A percentile compares a stretch with the other conserved stretches of the same genome.
Evolutionary conservation across 345 rosid genomes (phyloP).

Genomic region (Sisymbrium altissimum): DNA sequence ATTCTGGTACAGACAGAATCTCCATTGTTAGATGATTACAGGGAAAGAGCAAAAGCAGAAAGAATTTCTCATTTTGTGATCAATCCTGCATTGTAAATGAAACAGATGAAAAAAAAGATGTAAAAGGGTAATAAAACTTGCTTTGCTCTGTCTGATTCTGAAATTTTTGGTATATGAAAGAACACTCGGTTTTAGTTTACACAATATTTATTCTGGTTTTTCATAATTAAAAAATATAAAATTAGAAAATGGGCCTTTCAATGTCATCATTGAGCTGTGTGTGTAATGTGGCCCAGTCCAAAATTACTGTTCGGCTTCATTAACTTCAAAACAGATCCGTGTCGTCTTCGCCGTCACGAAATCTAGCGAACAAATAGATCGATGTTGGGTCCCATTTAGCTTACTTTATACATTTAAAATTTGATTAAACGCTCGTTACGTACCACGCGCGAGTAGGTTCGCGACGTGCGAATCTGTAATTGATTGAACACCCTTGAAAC

Average conservation of each 20-base stretch:
- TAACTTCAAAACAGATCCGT: not conserved
- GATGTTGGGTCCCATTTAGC: too few relatives aligned
- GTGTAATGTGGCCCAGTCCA: not conserved
- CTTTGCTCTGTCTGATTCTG: conserved; percentile 13
- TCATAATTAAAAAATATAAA: not conserved
- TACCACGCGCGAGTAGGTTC: too few relatives aligned
- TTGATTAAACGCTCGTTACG: too few relatives aligned
- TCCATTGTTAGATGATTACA: conserved; percentile 13
- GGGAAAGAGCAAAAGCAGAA: not conserved
- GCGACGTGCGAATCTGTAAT: too few relatives aligned
- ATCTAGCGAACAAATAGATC: not conserved
- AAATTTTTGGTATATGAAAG: too few relatives aligned
- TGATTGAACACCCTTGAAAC: too few relatives aligned
- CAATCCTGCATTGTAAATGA: conserved; percentile 22
- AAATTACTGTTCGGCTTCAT: not conserved
- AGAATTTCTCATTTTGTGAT: conserved; percentile 8
- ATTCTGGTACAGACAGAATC: conserved; percentile 15
- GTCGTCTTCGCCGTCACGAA: not conserved
- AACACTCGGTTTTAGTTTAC: too few relatives aligned
- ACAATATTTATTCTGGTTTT: not conserved
- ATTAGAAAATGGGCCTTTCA: not conserved
- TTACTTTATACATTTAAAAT: too few relatives aligned
- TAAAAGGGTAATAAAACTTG: conserved; percentile 21
- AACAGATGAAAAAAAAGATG: not conserved
- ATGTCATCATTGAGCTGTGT: not conserved